phyloP scores from a whole-genome alignment of 768 basidiomycete species.

The Lyophyllum semitale region DNA sequence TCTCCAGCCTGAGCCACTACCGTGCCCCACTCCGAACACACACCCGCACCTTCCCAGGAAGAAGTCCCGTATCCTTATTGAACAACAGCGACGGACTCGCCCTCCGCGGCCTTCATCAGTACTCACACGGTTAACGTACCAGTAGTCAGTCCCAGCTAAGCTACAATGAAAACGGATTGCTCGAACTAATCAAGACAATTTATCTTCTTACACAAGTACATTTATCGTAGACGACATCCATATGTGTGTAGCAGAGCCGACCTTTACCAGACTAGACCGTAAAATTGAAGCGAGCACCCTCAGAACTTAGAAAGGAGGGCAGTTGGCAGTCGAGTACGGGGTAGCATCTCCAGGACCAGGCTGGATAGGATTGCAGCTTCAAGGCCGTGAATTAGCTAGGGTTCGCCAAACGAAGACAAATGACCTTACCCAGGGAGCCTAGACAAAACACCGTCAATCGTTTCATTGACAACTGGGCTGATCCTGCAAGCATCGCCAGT shows the following conservation, averaged over 20 bases:
- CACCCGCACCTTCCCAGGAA: too few species aligned
- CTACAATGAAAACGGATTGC: neutral
- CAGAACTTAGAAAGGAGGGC: conserved; percentile 19
- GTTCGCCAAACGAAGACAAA: neutral
- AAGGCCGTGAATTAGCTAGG: neutral
- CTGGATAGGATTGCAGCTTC: conserved; percentile 42
- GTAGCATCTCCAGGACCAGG: conserved; percentile 37
- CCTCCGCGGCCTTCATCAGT: too few species aligned
- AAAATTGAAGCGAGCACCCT: neutral
- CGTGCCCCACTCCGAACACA: too few species aligned
- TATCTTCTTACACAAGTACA: neutral
- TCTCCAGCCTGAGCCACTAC: too few species aligned
- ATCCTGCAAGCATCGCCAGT: conserved; percentile 32
- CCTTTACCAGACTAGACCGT: neutral
- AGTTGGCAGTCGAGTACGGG: conserved; percentile 29
- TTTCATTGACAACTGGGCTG: conserved; percentile 29
- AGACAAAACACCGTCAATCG: conserved; percentile 22
- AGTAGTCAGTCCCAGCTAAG: too few species aligned
- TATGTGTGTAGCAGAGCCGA: neutral
- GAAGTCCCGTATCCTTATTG: too few species aligned
- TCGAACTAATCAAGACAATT: too few species aligned
- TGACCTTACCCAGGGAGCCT: conserved; percentile 30
- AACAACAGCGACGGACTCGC: too few species aligned
- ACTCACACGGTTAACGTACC: neutral
- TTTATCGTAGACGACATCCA: neutral